Conservation (phyloP, 2,329 filamentous ascomycete genomes). For the Huntiella bhutanensis region DNA sequence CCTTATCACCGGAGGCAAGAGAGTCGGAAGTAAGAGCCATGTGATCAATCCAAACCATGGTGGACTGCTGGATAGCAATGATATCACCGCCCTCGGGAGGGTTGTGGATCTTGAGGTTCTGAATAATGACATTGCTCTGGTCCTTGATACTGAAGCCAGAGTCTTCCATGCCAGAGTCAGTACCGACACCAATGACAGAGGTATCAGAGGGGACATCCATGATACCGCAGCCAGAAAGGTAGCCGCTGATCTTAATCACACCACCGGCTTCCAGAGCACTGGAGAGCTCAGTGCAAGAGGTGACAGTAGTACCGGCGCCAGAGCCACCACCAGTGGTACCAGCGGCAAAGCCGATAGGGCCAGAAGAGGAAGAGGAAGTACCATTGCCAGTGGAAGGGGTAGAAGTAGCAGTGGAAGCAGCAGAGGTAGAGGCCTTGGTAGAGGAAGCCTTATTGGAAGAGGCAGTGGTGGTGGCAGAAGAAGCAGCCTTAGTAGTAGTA, state of each 20-base stretch:
- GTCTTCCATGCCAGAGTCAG: conserved; percentile 22
- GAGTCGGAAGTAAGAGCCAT: conserved; percentile 22
- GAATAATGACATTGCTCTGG: conserved; percentile 34
- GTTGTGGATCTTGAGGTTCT: conserved; percentile 34
- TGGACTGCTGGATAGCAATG: conserved; percentile 27
- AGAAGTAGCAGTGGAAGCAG: neutral
- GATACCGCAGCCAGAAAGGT: conserved; percentile 23
- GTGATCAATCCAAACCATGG: conserved; percentile 31
- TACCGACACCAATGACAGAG: conserved; percentile 30
- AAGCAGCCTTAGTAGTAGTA: neutral
- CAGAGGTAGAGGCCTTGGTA: neutral
- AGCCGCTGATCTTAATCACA: conserved; percentile 28
- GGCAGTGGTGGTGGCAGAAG: neutral
- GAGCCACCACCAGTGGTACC: conserved; percentile 28
- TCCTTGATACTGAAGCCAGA: conserved; percentile 28
- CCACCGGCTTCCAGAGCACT: conserved; percentile 20
- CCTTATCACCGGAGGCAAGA: conserved; percentile 20
- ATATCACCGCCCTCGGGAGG: conserved; percentile 30
- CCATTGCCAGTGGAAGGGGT: conserved; percentile 2
- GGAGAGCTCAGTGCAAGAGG: conserved; percentile 23
- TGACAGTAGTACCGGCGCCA: conserved; percentile 26
- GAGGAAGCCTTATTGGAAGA: neutral
- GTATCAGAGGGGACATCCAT: conserved; percentile 30
- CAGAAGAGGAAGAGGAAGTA: conserved; percentile 14
- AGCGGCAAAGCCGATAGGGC: conserved; percentile 17